A percentile compares a stretch with the other conserved stretches of the same genome.
phyloP scores from a whole-genome alignment of 805 yeast species.

The Allodekkera sacchari region DNA sequence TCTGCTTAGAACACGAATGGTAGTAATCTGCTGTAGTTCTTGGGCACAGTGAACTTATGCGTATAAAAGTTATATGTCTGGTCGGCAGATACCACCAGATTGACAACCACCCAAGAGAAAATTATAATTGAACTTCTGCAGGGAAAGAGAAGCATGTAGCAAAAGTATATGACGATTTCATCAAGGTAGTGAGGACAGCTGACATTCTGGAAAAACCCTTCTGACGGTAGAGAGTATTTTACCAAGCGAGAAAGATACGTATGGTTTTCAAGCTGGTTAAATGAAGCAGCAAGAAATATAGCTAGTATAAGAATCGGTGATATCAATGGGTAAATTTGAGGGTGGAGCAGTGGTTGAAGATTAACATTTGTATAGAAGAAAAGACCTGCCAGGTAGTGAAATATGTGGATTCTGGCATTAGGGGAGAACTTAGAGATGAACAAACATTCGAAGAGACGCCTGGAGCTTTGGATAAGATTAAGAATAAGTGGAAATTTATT shows the following conservation, averaged over 20 bases:
- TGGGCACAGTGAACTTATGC: constrained; percentile 8
- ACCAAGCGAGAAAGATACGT: constrained; percentile 35
- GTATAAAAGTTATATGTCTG: constrained; percentile 44
- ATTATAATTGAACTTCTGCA: constrained; percentile 18
- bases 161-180: constrained; percentile 49
- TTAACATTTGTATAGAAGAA: constrained; percentile 47
- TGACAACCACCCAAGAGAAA: constrained; percentile 32
- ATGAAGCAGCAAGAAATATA: constrained; percentile 27
- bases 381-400: constrained; percentile 61
- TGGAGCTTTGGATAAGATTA: constrained; percentile 39
- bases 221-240: constrained; percentile 50
- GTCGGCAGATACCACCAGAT: constrained; percentile 47
- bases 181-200: constrained; percentile 66
- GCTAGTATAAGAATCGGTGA: constrained; percentile 1
- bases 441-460: constrained; percentile 50
- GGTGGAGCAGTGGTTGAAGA: constrained; percentile 20
- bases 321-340: constrained; percentile 7
- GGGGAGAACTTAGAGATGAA: constrained; percentile 38
- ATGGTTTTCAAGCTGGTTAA: constrained; percentile 46
- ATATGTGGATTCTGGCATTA: constrained; percentile 48
- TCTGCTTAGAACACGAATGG: constrained; percentile 20
- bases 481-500: no score
- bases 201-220: constrained; percentile 39
- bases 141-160: constrained; percentile 15
- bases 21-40: constrained; percentile 15